Base-by-base conservation (phyloP, 1,284 basidiomycete species). In the Ganoderma lingzhi region DNA sequence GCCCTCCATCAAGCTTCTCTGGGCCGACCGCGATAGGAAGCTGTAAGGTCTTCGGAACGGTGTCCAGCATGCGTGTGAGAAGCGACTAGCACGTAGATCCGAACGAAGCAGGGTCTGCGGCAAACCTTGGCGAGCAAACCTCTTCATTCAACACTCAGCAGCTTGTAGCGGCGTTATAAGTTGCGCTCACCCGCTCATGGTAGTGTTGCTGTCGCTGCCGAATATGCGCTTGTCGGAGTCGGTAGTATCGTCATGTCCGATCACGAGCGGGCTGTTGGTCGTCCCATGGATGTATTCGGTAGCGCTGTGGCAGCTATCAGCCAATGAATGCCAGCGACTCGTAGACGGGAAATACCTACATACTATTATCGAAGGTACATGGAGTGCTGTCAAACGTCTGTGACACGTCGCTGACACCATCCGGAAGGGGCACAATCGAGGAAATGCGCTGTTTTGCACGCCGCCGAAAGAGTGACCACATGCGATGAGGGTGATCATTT, bases 381-480 rank as follows among this genome's bases (percentile, higher is more conserved):
- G 64, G 64, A 3, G 74, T 72, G 44, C 62, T 62, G 62, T 75
- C 75, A 61, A 76, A 73, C 19, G 59, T 61, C 23, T 64, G 60
- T 3, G 61, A 35, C 19, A 61, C 69, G 48, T 73, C 71, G 32
- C 71, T 59, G 2, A 63, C 45, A 9, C 67, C 66, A 19, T 19
- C 61, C 14, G 48, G 53, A 23, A 63, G 63, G 63, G 60, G 60
- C 56, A 76, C 74, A 42, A 77, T 75, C 64, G 72, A 14, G 78
- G 78, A 67, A 78, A 78, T 17, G 73, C 73, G 17, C 45, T 71
- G 19, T 75, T 70, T 56, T 79, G 78, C 2, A 78, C 76, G 41
- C 74, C 73, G 12, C 78, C 77, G 12, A 78, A 66, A 28, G 73
- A 76, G 64, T 78, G 77, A 15, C 78, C 78, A 62, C 78, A 79